Evolutionary conservation across 164 flowering plant species (phyloP), one percentile per base, ranked within the genome.

Genomic region (Umbellularia californica): DNA sequence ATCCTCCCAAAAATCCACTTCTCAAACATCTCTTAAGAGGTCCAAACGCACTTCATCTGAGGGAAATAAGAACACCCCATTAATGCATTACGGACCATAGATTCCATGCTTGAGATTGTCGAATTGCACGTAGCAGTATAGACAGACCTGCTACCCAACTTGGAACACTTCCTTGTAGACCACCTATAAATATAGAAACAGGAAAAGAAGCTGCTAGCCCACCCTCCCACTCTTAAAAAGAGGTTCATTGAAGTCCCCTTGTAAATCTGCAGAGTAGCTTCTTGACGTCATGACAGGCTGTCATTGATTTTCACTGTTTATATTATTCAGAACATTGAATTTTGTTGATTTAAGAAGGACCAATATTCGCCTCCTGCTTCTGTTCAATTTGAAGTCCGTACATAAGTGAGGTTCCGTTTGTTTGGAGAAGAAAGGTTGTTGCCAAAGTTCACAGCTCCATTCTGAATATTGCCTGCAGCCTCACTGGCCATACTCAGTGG

Each of bases 361-460:
- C 81, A 0, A 75, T 24, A 70, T 65, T 83, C 30, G 79, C 87
- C 52, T 73, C 84, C 66, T 82, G 72, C 50, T 88, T 87, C n/a
- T 85, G 24, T 41, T 41, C 47, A 41, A 9, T 41, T 41, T 68
- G 85, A 89, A 62, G 90, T 73, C 60, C 97, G 87, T 71, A 92
- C 82, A 75, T 92, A 90, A 52, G 93, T 92, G 55, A 89, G 88
- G 69, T 85, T 81, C 22, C 93, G 87, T 52, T 79, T 25, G 63
- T 82, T 66, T 17, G 85, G 83, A 23, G 84, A 73, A 33, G 84
- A 75, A 64, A 75, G 63, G 65, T 23, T 62, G 70, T 60, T 79
- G 47, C 47, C 47, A 55, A 55, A 3, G 25, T 30, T 52, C 11
- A 79, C 5, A 62, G 78, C 76, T 71, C 82, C 82, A 79, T 65